Evolutionary conservation across 805 yeast genomes (phyloP), one percentile per base, ranked within the genome.

Genomic region (Scheffersomyces spartinae): DNA sequence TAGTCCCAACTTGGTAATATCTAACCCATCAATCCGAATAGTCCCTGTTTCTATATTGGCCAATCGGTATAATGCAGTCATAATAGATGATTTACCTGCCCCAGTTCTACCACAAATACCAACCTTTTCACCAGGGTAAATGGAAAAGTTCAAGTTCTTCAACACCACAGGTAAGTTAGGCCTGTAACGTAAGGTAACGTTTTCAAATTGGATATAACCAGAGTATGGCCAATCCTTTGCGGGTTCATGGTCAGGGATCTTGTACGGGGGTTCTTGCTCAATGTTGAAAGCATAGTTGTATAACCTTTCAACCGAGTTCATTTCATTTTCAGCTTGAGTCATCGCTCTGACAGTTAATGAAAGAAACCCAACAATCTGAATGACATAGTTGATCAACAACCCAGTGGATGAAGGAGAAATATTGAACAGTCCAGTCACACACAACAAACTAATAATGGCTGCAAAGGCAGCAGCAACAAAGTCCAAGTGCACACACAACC

Each of bases 271-370:
- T 37, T 49, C 57, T 37, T 49, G 51, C 4, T 52, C 50, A 24
- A 51, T 36, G 10, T 44, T 32, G 33, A 38, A 42, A 7, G 53
- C 52, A 29, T 53, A 55, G 14, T 44, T 43, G 25, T 49, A 45
- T 9, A 56, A 33, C 42, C 64, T 49, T 35, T 56, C 64, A 10
- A 43, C 55, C 1, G 59, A 49, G 28, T 55, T 56, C 59, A 56
- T 51, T 29, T 52, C 61, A 31, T 46, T 53, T 30, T 56, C 64
- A 22, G 52, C 58, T 35, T 54, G 60, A 3, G 64, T 54, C 28
- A 29, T 44, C 21, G 46, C 40, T 32, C 59, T 43, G 21, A 55
- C 40, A 28, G 53, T 38, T 43, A 55, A 45, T 2, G 61, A 48
- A 27, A 55, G 44, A 30, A 47, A 55, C 15, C 59, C 58, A 4